These are phyloP conservation scores for Suillus subalutaceus DNA, from an alignment of 768 basidiomycete species.

Conservation along the genomic window DNA sequence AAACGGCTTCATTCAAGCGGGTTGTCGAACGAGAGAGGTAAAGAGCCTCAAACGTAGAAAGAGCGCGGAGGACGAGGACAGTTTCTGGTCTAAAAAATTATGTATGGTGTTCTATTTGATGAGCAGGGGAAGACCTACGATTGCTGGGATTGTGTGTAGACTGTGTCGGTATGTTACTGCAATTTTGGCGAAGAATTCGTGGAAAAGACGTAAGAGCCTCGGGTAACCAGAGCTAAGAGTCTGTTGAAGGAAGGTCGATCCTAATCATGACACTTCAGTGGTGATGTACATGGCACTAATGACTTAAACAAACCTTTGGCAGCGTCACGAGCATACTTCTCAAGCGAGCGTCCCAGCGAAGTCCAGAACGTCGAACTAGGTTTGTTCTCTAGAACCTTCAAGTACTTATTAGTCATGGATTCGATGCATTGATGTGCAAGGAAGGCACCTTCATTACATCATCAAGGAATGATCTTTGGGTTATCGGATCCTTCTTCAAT, in stretches of 20 bases:
- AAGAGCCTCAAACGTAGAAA: slow-evolving; percentile 83
- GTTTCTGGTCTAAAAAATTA: slow-evolving; percentile 77
- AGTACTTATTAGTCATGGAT: neutral
- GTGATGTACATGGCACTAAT: neutral
- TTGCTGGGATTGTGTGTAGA: slow-evolving; percentile 83
- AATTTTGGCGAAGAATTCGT: slow-evolving; percentile 96
- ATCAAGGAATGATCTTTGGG: slow-evolving; percentile 82
- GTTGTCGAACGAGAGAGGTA: slow-evolving; percentile 86
- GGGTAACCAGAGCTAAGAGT: slow-evolving; percentile 88
- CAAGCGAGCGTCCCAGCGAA: slow-evolving; percentile 75
- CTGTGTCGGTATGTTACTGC: slow-evolving; percentile 94
- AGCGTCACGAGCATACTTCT: slow-evolving; percentile 80
- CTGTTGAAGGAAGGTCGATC: slow-evolving; percentile 89
- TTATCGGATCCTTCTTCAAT: slow-evolving; percentile 81
- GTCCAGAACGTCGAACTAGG: slow-evolving; percentile 94
- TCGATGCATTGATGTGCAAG: neutral
- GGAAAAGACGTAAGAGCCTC: slow-evolving; percentile 85
- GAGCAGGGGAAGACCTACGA: slow-evolving; percentile 51
- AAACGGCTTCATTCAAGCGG: slow-evolving; percentile 82
- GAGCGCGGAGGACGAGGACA: slow-evolving; percentile 79
- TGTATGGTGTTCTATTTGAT: slow-evolving; percentile 4
- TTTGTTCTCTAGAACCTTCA: slow-evolving; percentile 82
- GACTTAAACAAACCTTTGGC: slow-evolving; percentile 59
- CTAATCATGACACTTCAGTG: slow-evolving; percentile 42
- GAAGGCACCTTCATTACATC: slow-evolving; percentile 85